Percentiles rank a stretch among this genome's conserved stretches.
phyloP scores from a whole-genome alignment of 2,329 filamentous ascomycete species.

The Ceratocystis lukuohia region DNA sequence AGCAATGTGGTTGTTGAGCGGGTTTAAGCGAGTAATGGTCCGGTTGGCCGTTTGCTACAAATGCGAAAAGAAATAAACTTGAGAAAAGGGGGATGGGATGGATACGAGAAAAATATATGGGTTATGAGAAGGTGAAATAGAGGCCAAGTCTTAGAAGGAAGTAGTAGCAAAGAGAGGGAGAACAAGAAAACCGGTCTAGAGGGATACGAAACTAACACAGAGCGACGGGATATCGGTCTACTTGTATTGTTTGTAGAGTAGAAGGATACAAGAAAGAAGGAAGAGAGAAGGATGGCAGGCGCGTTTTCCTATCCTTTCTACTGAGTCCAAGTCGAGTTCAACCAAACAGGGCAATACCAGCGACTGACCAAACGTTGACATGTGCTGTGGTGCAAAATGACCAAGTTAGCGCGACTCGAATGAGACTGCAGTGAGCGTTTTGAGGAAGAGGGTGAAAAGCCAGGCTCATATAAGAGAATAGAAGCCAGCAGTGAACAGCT shows the following conservation, averaged over 20 bases:
- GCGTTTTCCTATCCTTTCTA: not conserved
- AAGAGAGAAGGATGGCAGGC: not conserved
- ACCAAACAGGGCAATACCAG: not conserved
- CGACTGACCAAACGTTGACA: not conserved
- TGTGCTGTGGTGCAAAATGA: not conserved
- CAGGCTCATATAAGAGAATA: not conserved
- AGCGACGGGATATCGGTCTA: not conserved
- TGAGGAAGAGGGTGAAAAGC: not conserved
- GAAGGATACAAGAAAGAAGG: not conserved
- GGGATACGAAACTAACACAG: not conserved
- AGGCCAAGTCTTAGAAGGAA: not conserved
- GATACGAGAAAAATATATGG: not conserved
- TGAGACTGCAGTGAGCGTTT: not conserved
- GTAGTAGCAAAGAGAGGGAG: not conserved
- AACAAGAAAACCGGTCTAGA: not conserved
- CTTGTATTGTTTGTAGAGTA: not conserved
- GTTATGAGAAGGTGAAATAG: not conserved
- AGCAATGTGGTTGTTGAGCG: not conserved
- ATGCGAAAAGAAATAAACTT: not conserved
- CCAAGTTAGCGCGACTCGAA: not conserved
- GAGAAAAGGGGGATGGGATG: not conserved
- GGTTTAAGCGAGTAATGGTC: not conserved
- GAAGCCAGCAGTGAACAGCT: not conserved
- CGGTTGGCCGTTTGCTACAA: not conserved
- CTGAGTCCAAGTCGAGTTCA: not conserved